Evolutionary conservation across 129 eudicot genomes (phyloP), one percentile per base, ranked within the genome.

Genomic region (Rutidosis leptorrhynchoides): DNA sequence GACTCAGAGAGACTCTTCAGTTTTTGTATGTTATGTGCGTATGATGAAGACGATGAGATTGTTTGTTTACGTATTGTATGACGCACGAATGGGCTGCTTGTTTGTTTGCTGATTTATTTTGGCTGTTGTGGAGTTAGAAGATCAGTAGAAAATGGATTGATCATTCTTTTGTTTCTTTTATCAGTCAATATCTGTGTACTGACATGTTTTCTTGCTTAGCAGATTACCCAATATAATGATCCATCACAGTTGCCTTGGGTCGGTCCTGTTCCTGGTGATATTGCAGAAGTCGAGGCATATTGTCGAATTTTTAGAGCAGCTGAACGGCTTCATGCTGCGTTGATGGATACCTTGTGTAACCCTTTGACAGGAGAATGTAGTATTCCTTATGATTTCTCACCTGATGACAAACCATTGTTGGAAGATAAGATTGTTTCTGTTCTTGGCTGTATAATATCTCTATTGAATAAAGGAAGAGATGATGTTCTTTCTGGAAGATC

Each of bases 221-320:
- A n/a, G n/a, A n/a, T n/a, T n/a, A n/a, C n/a, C n/a, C n/a, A n/a
- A n/a, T n/a, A n/a, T n/a, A n/a, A n/a, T n/a, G n/a, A n/a, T n/a
- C n/a, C n/a, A n/a, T n/a, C 88, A 23, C 95, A 89, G 65, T 74
- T 79, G 72, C 92, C 89, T 40, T 84, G 96, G 95, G 81, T 82
- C 35, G 99, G 99, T 29, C 99, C 99, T 27, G 89, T 93, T 68
- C 99, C 99, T 1, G 99, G 99, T 17, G 95, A 93, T 75, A 89
- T 93, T 33, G 99, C 99, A 2, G 99, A 93, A 75, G 88, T 93
- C 22, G 99, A 93, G 81, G 96, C 99, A 16, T 93, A 93, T 69
- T 93, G 99, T 70, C 78, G 99, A 81, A 93, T 89, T 57, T 93
- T 93, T 77, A 71, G 99, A 70, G 87, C 95, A 48, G 95, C 99